Conservation (phyloP, 148 eudicot genomes). For the Nepenthes mirabilis region DNA sequence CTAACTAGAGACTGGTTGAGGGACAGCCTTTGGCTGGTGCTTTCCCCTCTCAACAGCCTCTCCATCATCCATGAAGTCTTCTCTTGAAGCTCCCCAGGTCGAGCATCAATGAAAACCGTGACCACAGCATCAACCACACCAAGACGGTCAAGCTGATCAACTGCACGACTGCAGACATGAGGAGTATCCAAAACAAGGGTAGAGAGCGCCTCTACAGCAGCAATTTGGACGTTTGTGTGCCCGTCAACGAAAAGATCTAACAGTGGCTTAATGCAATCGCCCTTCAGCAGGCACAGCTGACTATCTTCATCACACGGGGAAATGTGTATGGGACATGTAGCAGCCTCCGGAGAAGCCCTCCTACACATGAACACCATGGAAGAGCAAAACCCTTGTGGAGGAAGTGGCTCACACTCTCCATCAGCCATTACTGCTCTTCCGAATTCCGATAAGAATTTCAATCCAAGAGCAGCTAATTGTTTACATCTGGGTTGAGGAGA, state of each 20-base stretch:
- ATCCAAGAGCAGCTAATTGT: slow-evolving; percentile 35
- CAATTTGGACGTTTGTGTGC: slow-evolving; percentile 37
- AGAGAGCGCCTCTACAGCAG: slow-evolving; percentile 48
- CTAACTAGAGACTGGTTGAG: slow-evolving; percentile 38
- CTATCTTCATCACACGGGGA: slow-evolving; percentile 37
- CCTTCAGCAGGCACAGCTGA: slow-evolving; percentile 43
- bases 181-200: slow-evolving; percentile 26
- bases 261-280: slow-evolving; percentile 43
- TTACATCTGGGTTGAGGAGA: slow-evolving; percentile 37
- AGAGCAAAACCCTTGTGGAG: slow-evolving; percentile 50
- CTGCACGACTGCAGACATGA: slow-evolving; percentile 23
- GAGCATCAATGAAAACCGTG: slow-evolving; percentile 28
- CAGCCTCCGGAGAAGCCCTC: slow-evolving; percentile 13
- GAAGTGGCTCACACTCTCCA: slow-evolving; percentile 28
- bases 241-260: slow-evolving; percentile 30
- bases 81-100: slow-evolving; percentile 62
- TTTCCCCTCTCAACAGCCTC: slow-evolving; percentile 37
- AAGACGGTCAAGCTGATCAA: slow-evolving; percentile 39
- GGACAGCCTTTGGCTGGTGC: slow-evolving; percentile 20
- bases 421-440: slow-evolving; percentile 22
- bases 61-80: slow-evolving; percentile 49
- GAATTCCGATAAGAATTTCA: slow-evolving; percentile 39
- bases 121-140: slow-evolving; percentile 38
- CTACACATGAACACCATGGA: slow-evolving; percentile 45
- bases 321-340: slow-evolving; percentile 46